Percentiles rank a stretch among this genome's conserved stretches.
These are phyloP conservation scores for Coemansia sp. DNA, from an alignment of 371 early-diverging fungal genomes.

Conservation along the genomic window DNA sequence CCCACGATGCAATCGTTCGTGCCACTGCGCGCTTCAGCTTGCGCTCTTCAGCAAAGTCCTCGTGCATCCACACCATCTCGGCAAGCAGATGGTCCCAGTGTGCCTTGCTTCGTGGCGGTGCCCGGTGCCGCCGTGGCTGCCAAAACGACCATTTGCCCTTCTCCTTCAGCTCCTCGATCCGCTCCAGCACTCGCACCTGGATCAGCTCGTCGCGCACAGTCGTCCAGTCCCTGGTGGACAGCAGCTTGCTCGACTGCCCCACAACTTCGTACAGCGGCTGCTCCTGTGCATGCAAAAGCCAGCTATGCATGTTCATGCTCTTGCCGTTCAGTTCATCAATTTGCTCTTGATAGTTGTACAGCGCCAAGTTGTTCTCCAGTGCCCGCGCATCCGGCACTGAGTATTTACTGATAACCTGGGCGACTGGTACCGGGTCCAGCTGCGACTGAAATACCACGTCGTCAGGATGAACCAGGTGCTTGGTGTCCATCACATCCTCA, in stretches of 20 bases:
- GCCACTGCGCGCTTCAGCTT: slow-evolving; percentile 83
- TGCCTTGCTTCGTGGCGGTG: slow-evolving; percentile 71
- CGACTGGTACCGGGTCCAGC: slow-evolving; percentile 21
- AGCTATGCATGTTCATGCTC: slow-evolving; percentile 59
- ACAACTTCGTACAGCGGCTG: slow-evolving; percentile 70
- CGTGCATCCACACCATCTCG: slow-evolving; percentile 67
- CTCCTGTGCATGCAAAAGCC: slow-evolving; percentile 68
- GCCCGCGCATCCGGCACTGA: slow-evolving; percentile 13
- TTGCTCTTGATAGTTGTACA: slow-evolving; percentile 24
- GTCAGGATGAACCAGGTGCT: slow-evolving; percentile 22
- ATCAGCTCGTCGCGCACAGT: slow-evolving; percentile 84
- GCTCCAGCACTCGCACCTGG: slow-evolving; percentile 67
- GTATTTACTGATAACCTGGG: slow-evolving; percentile 14
- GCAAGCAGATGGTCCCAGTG: slow-evolving; percentile 89
- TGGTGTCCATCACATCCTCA: background rate
- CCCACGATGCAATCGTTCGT: slow-evolving; percentile 64
- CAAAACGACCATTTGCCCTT: slow-evolving; percentile 76
- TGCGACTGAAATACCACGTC: slow-evolving; percentile 39
- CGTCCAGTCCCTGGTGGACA: slow-evolving; percentile 83
- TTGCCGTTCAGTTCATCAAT: slow-evolving; percentile 32
- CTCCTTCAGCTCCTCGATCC: slow-evolving; percentile 78
- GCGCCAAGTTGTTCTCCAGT: slow-evolving; percentile 12
- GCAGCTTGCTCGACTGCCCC: slow-evolving; percentile 68
- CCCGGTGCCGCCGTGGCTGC: slow-evolving; percentile 73
- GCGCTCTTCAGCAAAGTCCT: slow-evolving; percentile 84